Evolutionary conservation across 2,329 filamentous ascomycete genomes (phyloP).

Genomic region (Aphanoascus verrucosus): DNA sequence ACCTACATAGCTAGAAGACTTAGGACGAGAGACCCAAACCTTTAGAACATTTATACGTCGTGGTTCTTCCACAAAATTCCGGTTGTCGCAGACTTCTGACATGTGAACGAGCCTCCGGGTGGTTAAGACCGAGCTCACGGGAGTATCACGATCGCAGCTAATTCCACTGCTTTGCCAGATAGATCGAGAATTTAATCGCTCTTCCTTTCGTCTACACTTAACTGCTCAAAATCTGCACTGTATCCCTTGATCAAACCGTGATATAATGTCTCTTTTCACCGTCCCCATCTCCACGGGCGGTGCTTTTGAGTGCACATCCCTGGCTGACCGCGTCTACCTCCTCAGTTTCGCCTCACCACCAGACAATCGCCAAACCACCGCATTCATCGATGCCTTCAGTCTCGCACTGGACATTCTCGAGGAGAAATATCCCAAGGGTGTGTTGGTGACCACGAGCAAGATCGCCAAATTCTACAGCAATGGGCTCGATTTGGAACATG

Average conservation of each 20-base stretch:
- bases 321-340: slow-evolving; percentile 43
- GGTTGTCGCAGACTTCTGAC: too few relatives aligned
- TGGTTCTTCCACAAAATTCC: too few relatives aligned
- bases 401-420: slow-evolving; percentile 66
- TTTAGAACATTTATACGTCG: too few relatives aligned
- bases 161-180: neutral
- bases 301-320: slow-evolving; percentile 11
- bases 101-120: too few relatives aligned
- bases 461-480: slow-evolving; percentile 75
- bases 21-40: too few relatives aligned
- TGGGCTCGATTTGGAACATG: slow-evolving; percentile 65
- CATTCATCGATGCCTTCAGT: slow-evolving; percentile 57
- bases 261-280: slow-evolving; percentile 13
- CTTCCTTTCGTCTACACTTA: neutral
- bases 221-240: neutral
- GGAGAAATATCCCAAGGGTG: slow-evolving; percentile 55
- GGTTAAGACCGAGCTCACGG: too few relatives aligned
- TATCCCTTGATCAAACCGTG: neutral
- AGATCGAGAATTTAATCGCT: neutral
- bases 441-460: slow-evolving; percentile 64
- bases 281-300: slow-evolving; percentile 10
- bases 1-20: too few relatives aligned
- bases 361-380: slow-evolving; percentile 64
- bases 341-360: slow-evolving; percentile 60
- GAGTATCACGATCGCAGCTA: too few relatives aligned